phyloP scores from a whole-genome alignment of 768 basidiomycete species.

The Amanita polypyramis region DNA sequence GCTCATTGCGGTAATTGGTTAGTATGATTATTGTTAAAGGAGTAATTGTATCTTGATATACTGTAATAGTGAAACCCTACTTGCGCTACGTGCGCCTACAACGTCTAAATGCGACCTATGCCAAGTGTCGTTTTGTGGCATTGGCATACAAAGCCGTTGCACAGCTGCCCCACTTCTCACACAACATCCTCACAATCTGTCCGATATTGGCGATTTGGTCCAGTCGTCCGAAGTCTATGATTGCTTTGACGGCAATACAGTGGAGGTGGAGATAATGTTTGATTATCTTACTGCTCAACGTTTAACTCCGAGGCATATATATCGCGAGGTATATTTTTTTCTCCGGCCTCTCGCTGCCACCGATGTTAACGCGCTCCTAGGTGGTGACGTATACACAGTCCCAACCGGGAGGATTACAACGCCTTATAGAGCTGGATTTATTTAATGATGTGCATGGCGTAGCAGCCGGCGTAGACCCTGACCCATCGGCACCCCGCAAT shows the following conservation, averaged over 20 bases:
- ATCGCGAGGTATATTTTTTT: constrained; percentile 48
- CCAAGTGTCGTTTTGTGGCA: constrained; percentile 73
- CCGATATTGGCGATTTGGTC: constrained; percentile 64
- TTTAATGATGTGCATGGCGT: constrained; percentile 62
- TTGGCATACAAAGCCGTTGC: constrained; percentile 68
- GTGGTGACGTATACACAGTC: constrained; percentile 50
- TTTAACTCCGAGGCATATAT: constrained; percentile 61
- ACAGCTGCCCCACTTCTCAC: constrained; percentile 40
- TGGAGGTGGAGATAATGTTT: constrained; percentile 78
- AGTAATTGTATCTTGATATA: neutral
- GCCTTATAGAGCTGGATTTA: constrained; percentile 58
- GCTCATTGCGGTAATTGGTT: constrained; percentile 77
- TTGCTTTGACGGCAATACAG: constrained; percentile 64
- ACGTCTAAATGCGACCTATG: constrained; percentile 84
- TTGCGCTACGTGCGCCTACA: constrained; percentile 60
- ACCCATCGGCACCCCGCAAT: constrained; percentile 46
- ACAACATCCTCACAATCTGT: constrained; percentile 63
- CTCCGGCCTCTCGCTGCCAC: neutral
- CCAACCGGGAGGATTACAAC: constrained; percentile 52
- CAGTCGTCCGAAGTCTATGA: constrained; percentile 73
- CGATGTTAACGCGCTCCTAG: constrained; percentile 23
- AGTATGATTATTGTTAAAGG: constrained; percentile 10
- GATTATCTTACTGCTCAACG: constrained; percentile 62
- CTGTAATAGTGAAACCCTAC: constrained; percentile 53
- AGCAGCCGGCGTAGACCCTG: constrained; percentile 41